Percentiles rank a stretch among this genome's conserved stretches.
These are phyloP conservation scores for Nicotiana tabacum DNA, from an alignment of 257 asterid genomes.

Conservation along the genomic window DNA sequence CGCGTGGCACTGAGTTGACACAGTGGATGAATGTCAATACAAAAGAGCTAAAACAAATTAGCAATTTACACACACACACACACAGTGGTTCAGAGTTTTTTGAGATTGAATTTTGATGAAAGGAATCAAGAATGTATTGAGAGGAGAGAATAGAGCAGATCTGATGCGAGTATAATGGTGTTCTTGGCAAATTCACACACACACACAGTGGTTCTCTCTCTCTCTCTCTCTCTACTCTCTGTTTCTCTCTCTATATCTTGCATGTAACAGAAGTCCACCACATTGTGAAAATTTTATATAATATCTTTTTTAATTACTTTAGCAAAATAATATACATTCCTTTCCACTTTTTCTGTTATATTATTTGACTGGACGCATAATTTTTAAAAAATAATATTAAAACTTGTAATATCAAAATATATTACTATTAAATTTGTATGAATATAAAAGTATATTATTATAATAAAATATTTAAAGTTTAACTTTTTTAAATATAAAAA, in stretches of 20 bases:
- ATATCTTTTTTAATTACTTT: not conserved
- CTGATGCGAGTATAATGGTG: conserved; percentile 31
- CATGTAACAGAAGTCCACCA: not conserved
- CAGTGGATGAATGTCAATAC: not conserved
- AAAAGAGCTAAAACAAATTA: not conserved
- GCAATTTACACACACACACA: not conserved
- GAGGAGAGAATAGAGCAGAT: conserved; percentile 9
- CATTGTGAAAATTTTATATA: not conserved
- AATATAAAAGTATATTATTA: too few species aligned
- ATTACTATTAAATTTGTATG: too few species aligned
- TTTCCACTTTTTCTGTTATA: too few species aligned
- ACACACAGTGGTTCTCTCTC: not conserved
- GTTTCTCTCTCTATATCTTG: conserved; percentile 21
- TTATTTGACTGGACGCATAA: too few species aligned
- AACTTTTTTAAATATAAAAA: too few species aligned
- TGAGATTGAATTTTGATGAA: conserved; percentile 25
- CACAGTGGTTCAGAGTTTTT: too few species aligned
- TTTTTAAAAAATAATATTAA: too few species aligned
- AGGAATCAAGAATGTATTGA: conserved; percentile 10
- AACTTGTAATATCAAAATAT: too few species aligned
- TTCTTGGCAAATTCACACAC: not conserved
- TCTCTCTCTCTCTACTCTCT: not conserved
- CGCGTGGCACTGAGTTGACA: not conserved
- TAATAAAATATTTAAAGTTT: too few species aligned
- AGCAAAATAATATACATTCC: not conserved